Evolutionary conservation across 768 basidiomycete genomes (phyloP), one percentile per base, ranked within the genome.

Genomic region (Mycena indigotica): DNA sequence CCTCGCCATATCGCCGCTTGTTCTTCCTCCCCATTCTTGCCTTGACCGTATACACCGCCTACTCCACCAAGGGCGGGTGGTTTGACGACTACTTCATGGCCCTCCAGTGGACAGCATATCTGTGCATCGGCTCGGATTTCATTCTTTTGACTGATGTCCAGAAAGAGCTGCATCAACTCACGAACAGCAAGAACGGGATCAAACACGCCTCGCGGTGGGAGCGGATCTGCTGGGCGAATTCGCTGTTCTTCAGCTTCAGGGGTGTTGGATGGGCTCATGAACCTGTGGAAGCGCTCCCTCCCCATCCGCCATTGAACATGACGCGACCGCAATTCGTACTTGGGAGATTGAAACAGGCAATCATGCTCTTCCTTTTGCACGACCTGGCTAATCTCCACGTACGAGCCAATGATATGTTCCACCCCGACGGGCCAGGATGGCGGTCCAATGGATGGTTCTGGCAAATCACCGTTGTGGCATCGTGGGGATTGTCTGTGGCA

Each of bases 181-280:
- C 19, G 15, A 38, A 23, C 1, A n/a, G n/a, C n/a, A n/a, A n/a
- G n/a, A n/a, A n/a, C n/a, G 25, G 52, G 25, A 63, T 67, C n/a
- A 52, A 57, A 5, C 30, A 66, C 2, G 51, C 55, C 15, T 39
- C 70, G 3, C 65, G 71, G 15, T 48, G 51, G 49, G 29, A 52
- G 21, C 67, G 72, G 6, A 41, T 66, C 1, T 44, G 56, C 28
- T 73, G 72, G 74, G 69, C 48, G 2, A 15, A 67, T 5, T 25
- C 50, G 1, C 55, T 73, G 13, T 64, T 67, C 49, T 5, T 26
- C 23, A 69, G 62, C 24, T 64, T 62, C 28, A 69, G 73, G 2
- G 71, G 70, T 4, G 57, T 75, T 8, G 66, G 69, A 6, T 74
- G 70, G 67, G 52, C 65, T 0, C 67, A 72, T 50, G 70, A 70